phyloP scores from a whole-genome alignment of 2,329 filamentous ascomycete species.

The Xylaria sp. region DNA sequence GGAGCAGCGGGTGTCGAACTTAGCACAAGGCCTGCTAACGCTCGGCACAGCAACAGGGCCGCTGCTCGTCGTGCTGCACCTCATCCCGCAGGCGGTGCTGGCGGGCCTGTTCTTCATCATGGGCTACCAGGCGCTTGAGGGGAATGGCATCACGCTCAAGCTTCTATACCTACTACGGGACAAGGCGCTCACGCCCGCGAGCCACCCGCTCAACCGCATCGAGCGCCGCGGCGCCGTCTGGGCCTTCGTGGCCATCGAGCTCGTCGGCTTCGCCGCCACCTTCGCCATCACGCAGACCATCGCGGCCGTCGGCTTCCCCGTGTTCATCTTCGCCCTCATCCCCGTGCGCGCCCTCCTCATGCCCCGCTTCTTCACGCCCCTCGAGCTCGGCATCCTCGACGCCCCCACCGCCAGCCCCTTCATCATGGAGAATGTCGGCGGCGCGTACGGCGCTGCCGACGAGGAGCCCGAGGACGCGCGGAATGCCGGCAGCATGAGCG shows the following conservation, averaged over 20 bases:
- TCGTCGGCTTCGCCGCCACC: slow-evolving; percentile 75
- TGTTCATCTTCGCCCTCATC: slow-evolving; percentile 73
- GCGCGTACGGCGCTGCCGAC: slow-evolving; percentile 55
- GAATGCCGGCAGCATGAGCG: not conserved
- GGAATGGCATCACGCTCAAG: slow-evolving; percentile 78
- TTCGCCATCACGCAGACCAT: slow-evolving; percentile 86
- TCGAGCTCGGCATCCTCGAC: slow-evolving; percentile 69
- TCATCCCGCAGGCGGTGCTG: slow-evolving; percentile 80
- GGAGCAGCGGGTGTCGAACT: slow-evolving; percentile 79
- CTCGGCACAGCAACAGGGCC: slow-evolving; percentile 80
- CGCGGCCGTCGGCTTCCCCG: slow-evolving; percentile 79
- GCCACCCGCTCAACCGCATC: slow-evolving; percentile 65
- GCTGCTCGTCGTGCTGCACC: slow-evolving; percentile 73
- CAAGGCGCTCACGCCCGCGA: slow-evolving; percentile 61
- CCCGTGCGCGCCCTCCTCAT: slow-evolving; percentile 69
- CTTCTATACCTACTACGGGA: slow-evolving; percentile 73
- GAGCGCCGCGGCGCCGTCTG: slow-evolving; percentile 70
- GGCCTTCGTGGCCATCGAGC: slow-evolving; percentile 71
- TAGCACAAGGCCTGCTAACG: slow-evolving; percentile 77
- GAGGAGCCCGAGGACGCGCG: not conserved
- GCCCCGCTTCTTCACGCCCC: slow-evolving; percentile 62
- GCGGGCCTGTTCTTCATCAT: slow-evolving; percentile 86
- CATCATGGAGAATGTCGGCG: slow-evolving; percentile 77
- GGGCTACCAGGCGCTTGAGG: slow-evolving; percentile 78
- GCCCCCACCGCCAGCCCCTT: slow-evolving; percentile 76